These are phyloP conservation scores for Cerrena zonata DNA, from an alignment of 1,284 basidiomycete genomes.

Conservation along the genomic window DNA sequence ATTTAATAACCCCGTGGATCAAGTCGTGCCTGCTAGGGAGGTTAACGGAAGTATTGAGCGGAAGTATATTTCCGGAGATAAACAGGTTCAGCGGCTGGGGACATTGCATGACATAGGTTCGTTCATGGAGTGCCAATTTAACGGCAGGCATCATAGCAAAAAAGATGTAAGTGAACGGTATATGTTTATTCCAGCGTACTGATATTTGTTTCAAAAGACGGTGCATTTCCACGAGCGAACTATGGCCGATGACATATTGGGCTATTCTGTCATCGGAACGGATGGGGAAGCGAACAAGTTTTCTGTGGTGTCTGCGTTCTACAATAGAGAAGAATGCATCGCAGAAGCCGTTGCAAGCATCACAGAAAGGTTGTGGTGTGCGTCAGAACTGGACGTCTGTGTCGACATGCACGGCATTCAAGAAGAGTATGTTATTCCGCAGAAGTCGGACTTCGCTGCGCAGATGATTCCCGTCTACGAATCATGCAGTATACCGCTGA, in stretches of 20 bases:
- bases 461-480: neutral
- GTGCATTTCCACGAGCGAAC: neutral
- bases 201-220: neutral
- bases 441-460: neutral
- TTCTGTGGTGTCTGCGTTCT: slow-evolving; percentile 23
- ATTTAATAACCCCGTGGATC: slow-evolving; percentile 1
- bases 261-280: neutral
- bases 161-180: neutral
- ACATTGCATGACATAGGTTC: neutral
- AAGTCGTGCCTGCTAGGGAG: neutral
- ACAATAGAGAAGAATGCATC: slow-evolving; percentile 45
- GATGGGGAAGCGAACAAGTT: neutral
- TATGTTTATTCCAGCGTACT: too few species aligned
- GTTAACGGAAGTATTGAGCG: too few species aligned
- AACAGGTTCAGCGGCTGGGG: neutral
- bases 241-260: neutral
- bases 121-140: neutral
- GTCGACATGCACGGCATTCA: neutral
- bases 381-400: neutral
- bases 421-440: neutral
- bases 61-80: too few species aligned
- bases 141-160: too few species aligned
- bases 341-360: slow-evolving; percentile 37
- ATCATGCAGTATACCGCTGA: neutral
- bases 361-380: slow-evolving; percentile 35